Evolutionary conservation across 179 eudicot genomes (phyloP).

Genomic region (Dionaea muscipula): DNA sequence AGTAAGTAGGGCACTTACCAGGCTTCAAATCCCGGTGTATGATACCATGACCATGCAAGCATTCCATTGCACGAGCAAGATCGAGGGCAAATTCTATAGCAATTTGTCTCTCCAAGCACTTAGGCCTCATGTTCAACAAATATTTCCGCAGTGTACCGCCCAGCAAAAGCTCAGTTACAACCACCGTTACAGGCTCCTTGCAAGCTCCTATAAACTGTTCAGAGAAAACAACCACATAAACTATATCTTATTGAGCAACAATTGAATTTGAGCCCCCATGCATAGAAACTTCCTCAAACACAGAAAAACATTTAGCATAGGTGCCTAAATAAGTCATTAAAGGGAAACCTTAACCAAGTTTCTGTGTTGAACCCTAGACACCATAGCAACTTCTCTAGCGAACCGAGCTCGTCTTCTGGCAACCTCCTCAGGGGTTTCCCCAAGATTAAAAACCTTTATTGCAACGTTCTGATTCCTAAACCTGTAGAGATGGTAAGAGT

Average conservation of each 20-base stretch:
- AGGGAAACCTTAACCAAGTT: conserved; percentile 64
- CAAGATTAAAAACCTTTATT: conserved; percentile 63
- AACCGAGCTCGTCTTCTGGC: conserved; percentile 56
- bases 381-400: conserved; percentile 81
- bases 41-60: conserved; percentile 86
- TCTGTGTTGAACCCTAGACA: conserved; percentile 80
- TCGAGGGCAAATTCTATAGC: conserved; percentile 82
- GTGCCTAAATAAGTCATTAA: not conserved
- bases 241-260: not conserved
- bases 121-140: conserved; percentile 62
- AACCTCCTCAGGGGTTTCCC: conserved; percentile 77
- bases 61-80: conserved; percentile 90
- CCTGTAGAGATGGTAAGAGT: conserved; percentile 22
- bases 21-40: conserved; percentile 96
- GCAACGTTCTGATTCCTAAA: conserved; percentile 80
- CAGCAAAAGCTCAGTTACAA: conserved; percentile 73
- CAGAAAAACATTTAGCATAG: not conserved
- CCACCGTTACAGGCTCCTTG: conserved; percentile 84
- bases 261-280: not conserved
- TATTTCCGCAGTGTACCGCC: conserved; percentile 83
- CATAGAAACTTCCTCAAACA: not conserved
- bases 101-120: conserved; percentile 48
- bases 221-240: conserved; percentile 3
- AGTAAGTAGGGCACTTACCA: conserved; percentile 32
- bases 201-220: conserved; percentile 90